These are phyloP conservation scores for Blakeslea trispora DNA, from an alignment of 371 early-diverging fungal genomes.

Conservation along the genomic window DNA sequence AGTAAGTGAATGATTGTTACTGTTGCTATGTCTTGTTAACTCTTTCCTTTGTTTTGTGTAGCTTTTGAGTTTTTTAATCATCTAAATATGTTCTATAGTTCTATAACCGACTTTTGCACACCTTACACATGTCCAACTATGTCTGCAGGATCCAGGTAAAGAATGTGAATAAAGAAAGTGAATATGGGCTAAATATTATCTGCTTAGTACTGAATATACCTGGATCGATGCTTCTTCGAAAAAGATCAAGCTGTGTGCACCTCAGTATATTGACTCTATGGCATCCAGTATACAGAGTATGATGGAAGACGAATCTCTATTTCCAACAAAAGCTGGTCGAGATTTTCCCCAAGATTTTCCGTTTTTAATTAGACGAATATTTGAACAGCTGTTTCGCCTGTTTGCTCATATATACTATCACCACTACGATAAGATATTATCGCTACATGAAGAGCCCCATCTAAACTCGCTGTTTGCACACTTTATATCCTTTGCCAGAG, in stretches of 20 bases:
- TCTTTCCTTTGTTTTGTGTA: slow-evolving; percentile 23
- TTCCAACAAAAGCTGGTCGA: slow-evolving; percentile 76
- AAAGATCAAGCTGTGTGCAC: slow-evolving; percentile 84
- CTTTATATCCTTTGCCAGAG: slow-evolving; percentile 86
- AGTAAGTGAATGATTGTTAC: slow-evolving; percentile 68
- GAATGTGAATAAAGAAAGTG: not conserved
- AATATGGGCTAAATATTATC: not conserved
- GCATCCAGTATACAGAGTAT: slow-evolving; percentile 88
- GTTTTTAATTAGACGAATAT: slow-evolving; percentile 67
- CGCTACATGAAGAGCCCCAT: slow-evolving; percentile 84
- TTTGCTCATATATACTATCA: slow-evolving; percentile 93
- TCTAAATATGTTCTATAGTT: slow-evolving; percentile 89
- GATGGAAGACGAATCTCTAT: slow-evolving; percentile 84
- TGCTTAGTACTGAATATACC: slow-evolving; percentile 76
- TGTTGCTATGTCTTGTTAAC: no score
- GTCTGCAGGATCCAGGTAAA: slow-evolving; percentile 83
- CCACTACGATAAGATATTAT: slow-evolving; percentile 88
- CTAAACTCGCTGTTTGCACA: slow-evolving; percentile 95
- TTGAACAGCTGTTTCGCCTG: slow-evolving; percentile 86
- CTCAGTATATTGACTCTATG: slow-evolving; percentile 93
- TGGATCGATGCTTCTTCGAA: slow-evolving; percentile 91
- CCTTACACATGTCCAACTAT: slow-evolving; percentile 79
- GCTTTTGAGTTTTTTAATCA: slow-evolving; percentile 95
- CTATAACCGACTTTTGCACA: slow-evolving; percentile 91
- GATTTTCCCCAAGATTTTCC: slow-evolving; percentile 86